Base-by-base conservation (phyloP, 1,284 basidiomycete genomes). In the Phellopilus nigrolimitatus region DNA sequence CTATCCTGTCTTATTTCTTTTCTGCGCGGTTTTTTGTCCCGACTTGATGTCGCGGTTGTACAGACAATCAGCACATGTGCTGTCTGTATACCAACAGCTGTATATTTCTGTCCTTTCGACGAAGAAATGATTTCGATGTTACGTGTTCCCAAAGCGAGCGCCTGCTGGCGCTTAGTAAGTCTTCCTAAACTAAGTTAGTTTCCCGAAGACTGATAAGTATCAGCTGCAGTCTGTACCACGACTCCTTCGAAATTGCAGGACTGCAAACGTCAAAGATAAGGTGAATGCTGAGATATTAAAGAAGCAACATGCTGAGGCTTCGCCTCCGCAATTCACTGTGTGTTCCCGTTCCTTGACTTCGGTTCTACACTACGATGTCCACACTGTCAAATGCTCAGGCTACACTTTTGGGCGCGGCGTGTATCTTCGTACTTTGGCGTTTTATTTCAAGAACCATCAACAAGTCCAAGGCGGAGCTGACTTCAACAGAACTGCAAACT, bases 21-120 rank as follows among this genome's bases (percentile, higher is more conserved):
- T 39, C 27, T 30, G n/a, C 28, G 43, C 21, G 19, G n/a, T 36
- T 17, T 30, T 48, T 28, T 28, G 40, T 27, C 10, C 31, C 38
- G 36, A 33, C 43, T 44, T 46, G 49, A 51, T 22, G 49, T 51
- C 43, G 33, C 15, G 39, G 31, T 27, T 45, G 48, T 49, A 42
- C 30, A 45, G 41, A 45, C 40, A 40, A 43, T 34, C 38, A 19
- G 21, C 15, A 24, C 27, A 44, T 37, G 39, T 30, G 38, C 38
- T 36, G 38, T 30, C 45, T 53, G 51, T 53, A 47, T 53, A 47
- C 24, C n/a, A 33, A 22, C 40, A 40, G 51, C 21, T 51, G 50
- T 46, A 38, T 28, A 19, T 38, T 31, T 19, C 24, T 28, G 38
- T 24, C 25, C 13, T 30, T 28, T 15, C 7, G 13, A 44, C 27